Evolutionary conservation across 192 early-diverging fungal genomes (phyloP), one percentile per base, ranked within the genome.

Genomic region (Geranomyces michiganensis): DNA sequence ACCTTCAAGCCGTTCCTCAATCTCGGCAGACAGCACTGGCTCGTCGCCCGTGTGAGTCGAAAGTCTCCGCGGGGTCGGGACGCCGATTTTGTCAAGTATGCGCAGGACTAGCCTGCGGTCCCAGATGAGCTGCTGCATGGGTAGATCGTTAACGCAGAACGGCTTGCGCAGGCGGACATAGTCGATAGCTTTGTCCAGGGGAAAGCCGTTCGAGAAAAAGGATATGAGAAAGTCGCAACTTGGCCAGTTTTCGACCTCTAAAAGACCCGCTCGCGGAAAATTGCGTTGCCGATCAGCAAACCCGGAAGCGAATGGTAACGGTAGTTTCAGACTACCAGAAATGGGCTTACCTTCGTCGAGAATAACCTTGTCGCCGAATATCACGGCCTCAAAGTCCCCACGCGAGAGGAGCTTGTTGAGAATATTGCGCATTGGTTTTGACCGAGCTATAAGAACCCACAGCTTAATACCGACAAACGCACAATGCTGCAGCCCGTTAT

Each of bases 351-450:
- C 88, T 87, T 99, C 96, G 73, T 99, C 94, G 0, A 97, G 81
- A 66, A 99, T 94, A 12, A 94, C 93, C 76, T 99, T 97, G 76
- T 99, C 95, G 6, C 95, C 95, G 82, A 97, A 97, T 66, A 96
- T 91, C 43, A 96, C 82, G 14, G 92, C 90, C 65, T 92, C 87
- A 72, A 94, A 96, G 44, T 89, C 84, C 1, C 87, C 92, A 48
- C 45, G 66, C 1, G 76, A 72, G 7, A 85, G 70, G n/a, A 87
- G 36, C 27, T 81, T 58, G 63, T 78, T 79, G 33, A 99, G 79
- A 61, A 99, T 95, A 78, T 93, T 94, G 44, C 92, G 82, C 96
- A 99, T 99, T 14, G 94, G 94, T 72, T 96, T 96, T 12, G 94
- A 96, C 17, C 96, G 87, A 33, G 96, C 92, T 75, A 30, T 17